Evolutionary conservation across 371 early-diverging fungal species (phyloP).

Genomic region (Sporodiniella umbellata): DNA sequence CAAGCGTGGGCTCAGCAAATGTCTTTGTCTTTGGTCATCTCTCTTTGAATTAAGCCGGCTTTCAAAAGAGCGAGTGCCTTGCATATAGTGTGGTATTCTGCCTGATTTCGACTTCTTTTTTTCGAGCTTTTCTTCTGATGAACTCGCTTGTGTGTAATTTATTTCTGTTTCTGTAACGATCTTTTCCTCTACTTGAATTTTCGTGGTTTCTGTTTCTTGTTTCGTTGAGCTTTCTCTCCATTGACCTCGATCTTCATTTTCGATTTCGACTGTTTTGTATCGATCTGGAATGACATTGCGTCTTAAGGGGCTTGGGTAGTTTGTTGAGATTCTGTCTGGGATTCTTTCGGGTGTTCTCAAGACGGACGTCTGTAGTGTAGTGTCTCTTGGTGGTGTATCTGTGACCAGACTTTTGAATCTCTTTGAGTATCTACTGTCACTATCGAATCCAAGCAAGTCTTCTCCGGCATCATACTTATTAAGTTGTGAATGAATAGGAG

Average conservation of each 20-base stretch:
- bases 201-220: not conserved
- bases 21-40: not conserved
- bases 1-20: slow-evolving; percentile 1
- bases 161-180: not conserved
- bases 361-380: too few relatives aligned
- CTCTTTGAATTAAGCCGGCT: not conserved
- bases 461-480: not conserved
- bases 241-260: slow-evolving; percentile 19
- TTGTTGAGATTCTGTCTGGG: not conserved
- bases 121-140: too few relatives aligned
- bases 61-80: slow-evolving; percentile 9
- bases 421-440: slow-evolving; percentile 1
- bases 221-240: slow-evolving; percentile 9
- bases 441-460: not conserved
- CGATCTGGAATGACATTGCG: not conserved
- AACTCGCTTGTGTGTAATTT: not conserved
- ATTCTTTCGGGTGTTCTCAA: not conserved
- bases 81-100: slow-evolving; percentile 20
- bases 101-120: not conserved
- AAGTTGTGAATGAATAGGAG: not conserved
- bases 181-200: not conserved
- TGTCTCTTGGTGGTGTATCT: slow-evolving; percentile 6
- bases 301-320: not conserved
- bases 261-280: slow-evolving; percentile 2
- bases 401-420: slow-evolving; percentile 1